Conservation (phyloP, 1,139 yeast genomes). For the Sugiyamaella sp. region DNA sequence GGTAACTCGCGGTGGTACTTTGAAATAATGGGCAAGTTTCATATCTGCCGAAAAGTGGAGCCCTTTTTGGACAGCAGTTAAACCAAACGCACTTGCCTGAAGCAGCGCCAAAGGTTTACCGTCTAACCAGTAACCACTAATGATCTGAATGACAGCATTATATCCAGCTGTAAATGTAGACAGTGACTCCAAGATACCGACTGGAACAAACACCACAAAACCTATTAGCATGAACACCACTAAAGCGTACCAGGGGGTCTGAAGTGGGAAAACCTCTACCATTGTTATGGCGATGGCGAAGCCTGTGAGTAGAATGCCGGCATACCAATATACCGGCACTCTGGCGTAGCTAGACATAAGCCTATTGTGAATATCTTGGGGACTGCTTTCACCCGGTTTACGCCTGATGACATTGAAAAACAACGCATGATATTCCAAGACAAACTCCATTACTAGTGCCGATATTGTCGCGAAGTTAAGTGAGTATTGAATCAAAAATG, state of each 20-base stretch:
- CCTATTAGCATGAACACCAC: slow-evolving; percentile 60
- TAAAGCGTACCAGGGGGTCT: slow-evolving; percentile 56
- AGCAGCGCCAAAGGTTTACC: slow-evolving; percentile 64
- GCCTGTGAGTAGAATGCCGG: slow-evolving; percentile 50
- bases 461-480: slow-evolving; percentile 41
- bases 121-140: slow-evolving; percentile 66
- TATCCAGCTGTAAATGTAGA: slow-evolving; percentile 58
- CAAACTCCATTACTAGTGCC: slow-evolving; percentile 31
- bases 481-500: slow-evolving; percentile 47
- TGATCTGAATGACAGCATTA: slow-evolving; percentile 57
- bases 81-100: slow-evolving; percentile 59
- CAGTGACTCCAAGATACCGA: slow-evolving; percentile 51
- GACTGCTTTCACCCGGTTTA: not conserved
- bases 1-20: slow-evolving; percentile 60
- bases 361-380: slow-evolving; percentile 15
- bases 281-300: slow-evolving; percentile 53
- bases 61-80: slow-evolving; percentile 63
- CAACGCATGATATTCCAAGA: slow-evolving; percentile 30
- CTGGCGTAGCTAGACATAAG: slow-evolving; percentile 40
- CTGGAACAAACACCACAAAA: slow-evolving; percentile 57
- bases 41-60: slow-evolving; percentile 58
- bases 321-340: slow-evolving; percentile 67
- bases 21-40: slow-evolving; percentile 63
- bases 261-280: slow-evolving; percentile 46
- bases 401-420: slow-evolving; percentile 8